Evolutionary conservation across 2,329 filamentous ascomycete species (phyloP), one percentile per base, ranked within the genome.

Genomic region (Trichophyton rubrum): DNA sequence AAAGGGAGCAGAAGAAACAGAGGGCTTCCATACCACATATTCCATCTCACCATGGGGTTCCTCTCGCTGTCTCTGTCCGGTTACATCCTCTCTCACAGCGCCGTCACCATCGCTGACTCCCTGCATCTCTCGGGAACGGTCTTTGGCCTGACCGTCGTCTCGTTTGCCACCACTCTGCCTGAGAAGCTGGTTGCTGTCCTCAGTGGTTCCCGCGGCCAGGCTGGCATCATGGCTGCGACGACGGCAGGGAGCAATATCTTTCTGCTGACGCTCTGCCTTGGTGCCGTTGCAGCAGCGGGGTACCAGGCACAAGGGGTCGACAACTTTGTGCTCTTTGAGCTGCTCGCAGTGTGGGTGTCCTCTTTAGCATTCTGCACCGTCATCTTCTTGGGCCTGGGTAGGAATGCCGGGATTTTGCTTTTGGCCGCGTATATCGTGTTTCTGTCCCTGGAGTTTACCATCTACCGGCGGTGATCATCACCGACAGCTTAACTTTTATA

Each of bases 171-270:
- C 0, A 82, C 79, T 0, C 68, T 82, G 1, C 80, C 80, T 0
- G 79, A 82, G 64, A 82, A 82, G 64, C 72, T 81, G 43, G 65
- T 82, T 55, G 76, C 80, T 1, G 70, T 81, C 3, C 63, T 81
- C 24, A 79, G 78, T 62, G 76, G 78, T 15, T 69, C 66, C 9
- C 73, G 76, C 13, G 78, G 77, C 3, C 75, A 81, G 17, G 66
- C 68, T 1, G 78, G 78, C 1, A 79, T 82, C 55, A 66, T 82
- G 7, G 76, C 79, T 4, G 80, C 79, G 0, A 81, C 78, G 51
- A 80, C 78, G 2, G 79, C 75, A 0, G 80, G 79, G 3, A 81
- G 79, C 63, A 82, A 82, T 61, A 79, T 82, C 38, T 83, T 82
- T 65, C 68, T 82, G 35, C 68, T 82, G 15, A 76, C 78, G 1